A percentile compares a stretch with the other conserved stretches of the same genome.
Conservation (phyloP, 1,284 basidiomycete genomes). For the Ganoderma lingzhi region DNA sequence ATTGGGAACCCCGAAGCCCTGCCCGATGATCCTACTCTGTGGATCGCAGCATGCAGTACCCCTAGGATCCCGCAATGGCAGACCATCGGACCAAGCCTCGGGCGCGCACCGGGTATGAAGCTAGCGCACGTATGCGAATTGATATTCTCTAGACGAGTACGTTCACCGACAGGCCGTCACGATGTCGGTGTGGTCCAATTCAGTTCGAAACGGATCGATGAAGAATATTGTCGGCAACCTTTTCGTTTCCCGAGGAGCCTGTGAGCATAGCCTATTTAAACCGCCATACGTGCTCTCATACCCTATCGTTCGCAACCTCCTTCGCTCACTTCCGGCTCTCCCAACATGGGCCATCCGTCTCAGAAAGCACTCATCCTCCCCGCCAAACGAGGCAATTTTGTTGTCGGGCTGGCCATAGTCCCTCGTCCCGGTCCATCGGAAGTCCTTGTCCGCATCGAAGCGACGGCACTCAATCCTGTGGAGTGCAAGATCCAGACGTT, state of each 20-base stretch:
- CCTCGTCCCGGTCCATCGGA: slow-evolving; percentile 46
- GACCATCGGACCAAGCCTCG: neutral
- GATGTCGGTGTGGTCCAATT: neutral
- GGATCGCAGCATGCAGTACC: neutral
- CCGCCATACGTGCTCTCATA: neutral
- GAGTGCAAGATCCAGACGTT: slow-evolving; percentile 47
- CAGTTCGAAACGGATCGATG: neutral
- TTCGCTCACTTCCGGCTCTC: neutral
- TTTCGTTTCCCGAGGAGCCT: neutral
- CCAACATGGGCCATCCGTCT: neutral
- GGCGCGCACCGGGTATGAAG: neutral
- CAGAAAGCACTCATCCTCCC: slow-evolving; percentile 38
- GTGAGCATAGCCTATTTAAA: neutral
- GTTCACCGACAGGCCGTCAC: neutral
- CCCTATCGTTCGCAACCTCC: neutral
- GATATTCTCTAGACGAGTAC: neutral
- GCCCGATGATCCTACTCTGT: neutral
- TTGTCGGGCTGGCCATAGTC: slow-evolving; percentile 26
- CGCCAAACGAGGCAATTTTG: slow-evolving; percentile 27
- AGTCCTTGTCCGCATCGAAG: slow-evolving; percentile 48
- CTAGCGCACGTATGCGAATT: neutral
- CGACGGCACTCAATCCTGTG: slow-evolving; percentile 50
- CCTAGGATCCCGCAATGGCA: neutral
- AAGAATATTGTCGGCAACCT: neutral
- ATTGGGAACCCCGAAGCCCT: neutral